phyloP scores from a whole-genome alignment of 2,329 filamentous ascomycete species.

The Nectriaceae sp. region DNA sequence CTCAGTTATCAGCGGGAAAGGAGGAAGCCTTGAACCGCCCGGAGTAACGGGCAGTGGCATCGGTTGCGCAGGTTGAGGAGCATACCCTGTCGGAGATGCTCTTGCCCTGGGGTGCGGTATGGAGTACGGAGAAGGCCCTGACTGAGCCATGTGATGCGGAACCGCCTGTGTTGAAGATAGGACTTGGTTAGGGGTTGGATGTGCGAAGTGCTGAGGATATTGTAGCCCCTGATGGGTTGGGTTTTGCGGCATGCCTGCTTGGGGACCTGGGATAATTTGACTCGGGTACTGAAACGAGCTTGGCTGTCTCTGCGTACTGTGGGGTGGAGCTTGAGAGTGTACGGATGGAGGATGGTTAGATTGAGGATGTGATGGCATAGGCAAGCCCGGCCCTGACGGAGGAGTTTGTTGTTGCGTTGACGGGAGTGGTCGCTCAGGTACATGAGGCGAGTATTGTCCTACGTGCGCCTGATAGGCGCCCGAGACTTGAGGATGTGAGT shows the following conservation, averaged over 20 bases:
- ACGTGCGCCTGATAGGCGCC: no score
- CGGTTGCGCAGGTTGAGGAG: background rate
- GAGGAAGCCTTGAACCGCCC: background rate
- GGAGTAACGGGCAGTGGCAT: background rate
- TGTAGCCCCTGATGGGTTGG: slow-evolving; percentile 3
- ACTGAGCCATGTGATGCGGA: no score
- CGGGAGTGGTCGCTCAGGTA: no score
- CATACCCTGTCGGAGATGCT: background rate
- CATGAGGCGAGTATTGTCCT: no score
- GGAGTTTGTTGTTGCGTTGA: no score
- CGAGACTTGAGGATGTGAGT: no score
- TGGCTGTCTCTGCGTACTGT: background rate
- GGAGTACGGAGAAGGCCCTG: no score
- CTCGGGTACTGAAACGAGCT: slow-evolving; percentile 1
- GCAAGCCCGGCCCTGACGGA: background rate
- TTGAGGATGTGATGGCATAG: background rate
- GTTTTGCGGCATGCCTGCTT: background rate
- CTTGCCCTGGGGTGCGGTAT: no score
- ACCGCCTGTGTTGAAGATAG: no score
- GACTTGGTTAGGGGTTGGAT: no score
- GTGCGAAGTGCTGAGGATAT: slow-evolving; percentile 5
- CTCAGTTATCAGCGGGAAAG: no score
- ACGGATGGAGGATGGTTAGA: background rate
- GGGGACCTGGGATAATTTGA: background rate
- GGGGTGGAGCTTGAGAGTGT: background rate